Conservation (phyloP, 148 eudicot species). For the Tetragonia tetragonoides region DNA sequence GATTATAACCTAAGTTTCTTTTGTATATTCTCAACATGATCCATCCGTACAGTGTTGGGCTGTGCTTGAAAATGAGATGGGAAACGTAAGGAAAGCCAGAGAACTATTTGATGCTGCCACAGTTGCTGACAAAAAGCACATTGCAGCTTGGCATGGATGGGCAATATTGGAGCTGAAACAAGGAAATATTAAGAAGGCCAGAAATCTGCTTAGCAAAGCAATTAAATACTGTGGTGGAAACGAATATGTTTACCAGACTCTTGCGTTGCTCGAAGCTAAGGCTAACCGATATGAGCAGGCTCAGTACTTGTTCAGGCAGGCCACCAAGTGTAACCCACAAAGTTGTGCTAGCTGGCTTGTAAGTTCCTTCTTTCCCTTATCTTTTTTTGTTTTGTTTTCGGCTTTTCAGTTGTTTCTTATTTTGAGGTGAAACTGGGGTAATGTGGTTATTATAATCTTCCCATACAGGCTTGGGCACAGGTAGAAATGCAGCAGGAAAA, state of each 20-base stretch:
- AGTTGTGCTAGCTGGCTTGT: constrained; percentile 99
- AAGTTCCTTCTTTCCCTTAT: constrained; percentile 27
- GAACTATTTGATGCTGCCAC: constrained; percentile 96
- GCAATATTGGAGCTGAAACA: constrained; percentile 87
- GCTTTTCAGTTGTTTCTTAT: background rate
- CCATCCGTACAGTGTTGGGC: constrained; percentile 76
- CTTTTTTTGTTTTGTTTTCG: background rate
- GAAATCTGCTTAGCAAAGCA: constrained; percentile 80
- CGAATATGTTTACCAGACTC: constrained; percentile 89
- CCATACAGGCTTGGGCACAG: constrained; percentile 91
- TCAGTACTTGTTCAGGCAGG: constrained; percentile 81
- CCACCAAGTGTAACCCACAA: constrained; percentile 81
- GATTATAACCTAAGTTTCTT: background rate
- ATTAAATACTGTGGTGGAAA: constrained; percentile 83
- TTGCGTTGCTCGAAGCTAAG: constrained; percentile 88
- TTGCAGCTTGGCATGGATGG: constrained; percentile 99
- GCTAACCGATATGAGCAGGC: constrained; percentile 88
- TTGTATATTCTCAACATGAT: background rate
- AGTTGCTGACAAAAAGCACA: constrained; percentile 90
- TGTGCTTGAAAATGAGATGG: constrained; percentile 77
- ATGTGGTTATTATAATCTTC: background rate
- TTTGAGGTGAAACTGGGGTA: background rate
- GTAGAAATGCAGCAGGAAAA: constrained; percentile 86
- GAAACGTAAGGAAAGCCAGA: constrained; percentile 79
- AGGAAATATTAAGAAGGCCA: constrained; percentile 83